Conservation (phyloP, 2,329 filamentous ascomycete species). For the Raffaelea deltoideospora region DNA sequence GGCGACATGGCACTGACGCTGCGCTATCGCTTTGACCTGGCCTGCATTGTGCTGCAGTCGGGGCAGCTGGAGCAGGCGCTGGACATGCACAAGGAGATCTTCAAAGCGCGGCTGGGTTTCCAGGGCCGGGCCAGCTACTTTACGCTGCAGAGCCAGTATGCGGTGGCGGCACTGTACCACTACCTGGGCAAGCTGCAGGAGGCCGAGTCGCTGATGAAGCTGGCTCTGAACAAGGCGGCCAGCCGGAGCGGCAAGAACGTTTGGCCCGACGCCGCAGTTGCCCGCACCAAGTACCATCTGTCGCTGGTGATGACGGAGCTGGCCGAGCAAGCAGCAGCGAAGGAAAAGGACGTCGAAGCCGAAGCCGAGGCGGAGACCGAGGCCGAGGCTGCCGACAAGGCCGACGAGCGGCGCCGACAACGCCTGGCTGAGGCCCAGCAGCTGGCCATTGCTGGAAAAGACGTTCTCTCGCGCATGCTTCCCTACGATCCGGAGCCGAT, state of each 20-base stretch:
- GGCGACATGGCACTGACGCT: conserved; percentile 7
- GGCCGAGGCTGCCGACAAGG: background rate
- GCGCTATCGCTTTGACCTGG: conserved; percentile 8
- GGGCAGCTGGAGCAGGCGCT: conserved; percentile 3
- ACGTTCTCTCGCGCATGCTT: conserved; percentile 9
- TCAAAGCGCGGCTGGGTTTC: conserved; percentile 8
- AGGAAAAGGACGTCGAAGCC: background rate
- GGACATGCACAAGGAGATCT: conserved; percentile 6
- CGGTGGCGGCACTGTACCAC: conserved; percentile 7
- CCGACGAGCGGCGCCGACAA: background rate
- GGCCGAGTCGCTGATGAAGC: conserved; percentile 7
- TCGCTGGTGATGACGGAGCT: conserved; percentile 5
- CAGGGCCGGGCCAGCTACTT: conserved; percentile 9
- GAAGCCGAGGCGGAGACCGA: background rate
- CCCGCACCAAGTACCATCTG: conserved; percentile 9
- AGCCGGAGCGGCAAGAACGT: conserved; percentile 6
- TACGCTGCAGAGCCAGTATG: conserved; percentile 9
- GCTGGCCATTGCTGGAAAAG: conserved; percentile 8
- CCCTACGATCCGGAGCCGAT: conserved; percentile 9
- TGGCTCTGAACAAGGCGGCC: conserved; percentile 3
- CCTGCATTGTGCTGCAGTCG: conserved; percentile 9
- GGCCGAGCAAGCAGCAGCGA: too few relatives aligned
- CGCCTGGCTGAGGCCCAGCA: conserved; percentile 1
- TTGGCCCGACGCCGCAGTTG: conserved; percentile 8
- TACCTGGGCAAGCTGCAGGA: conserved; percentile 6